Evolutionary conservation across 176 grass and related monocot species (phyloP), one percentile per base, ranked within the genome.

Genomic region (Avena atlantica): DNA sequence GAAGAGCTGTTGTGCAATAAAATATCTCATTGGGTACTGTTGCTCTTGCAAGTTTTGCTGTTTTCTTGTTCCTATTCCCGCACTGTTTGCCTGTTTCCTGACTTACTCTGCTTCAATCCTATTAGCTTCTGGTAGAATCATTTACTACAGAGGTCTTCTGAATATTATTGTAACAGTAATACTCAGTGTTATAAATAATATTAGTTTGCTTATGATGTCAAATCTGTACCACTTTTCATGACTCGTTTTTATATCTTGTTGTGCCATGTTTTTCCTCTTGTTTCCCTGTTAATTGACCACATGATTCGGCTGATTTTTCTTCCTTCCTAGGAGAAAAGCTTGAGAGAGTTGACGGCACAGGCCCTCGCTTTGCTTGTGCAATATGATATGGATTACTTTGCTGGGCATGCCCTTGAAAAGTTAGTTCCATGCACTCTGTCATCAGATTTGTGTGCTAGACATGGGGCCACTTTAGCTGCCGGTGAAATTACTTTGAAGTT

Each of bases 381-480:
- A 85, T 98, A 98, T 78, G 96, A 98, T 83, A 84, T 79, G 57
- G 49, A 92, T 53, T 96, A 94, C 87, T 98, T 98, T 51, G 76
- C 75, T 72, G 90, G 80, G 55, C 83, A 91, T 91, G 93, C 90
- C 83, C 84, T 98, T 50, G 71, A 90, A 47, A 95, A 96, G 73
- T 83, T 98, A 79, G 87, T 98, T 91, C 93, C 92, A 19, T 89
- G 85, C 87, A 98, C 93, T 88, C 83, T 98, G 42, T 98, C 96
- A 73, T 91, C 85, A 25, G 93, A 98, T 82, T 81, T 98, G 73
- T 98, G 93, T 84, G 96, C 93, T 89, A 92, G 96, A 37, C 96
- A 98, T 94, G 96, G 96, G 83, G 90, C 96, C 50, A 96, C 93
- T 84, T 86, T 98, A 86, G 96, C 96, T 87, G 90, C 82, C 76